phyloP scores from a whole-genome alignment of 1,284 basidiomycete species.

The Stereum hirsutum region DNA sequence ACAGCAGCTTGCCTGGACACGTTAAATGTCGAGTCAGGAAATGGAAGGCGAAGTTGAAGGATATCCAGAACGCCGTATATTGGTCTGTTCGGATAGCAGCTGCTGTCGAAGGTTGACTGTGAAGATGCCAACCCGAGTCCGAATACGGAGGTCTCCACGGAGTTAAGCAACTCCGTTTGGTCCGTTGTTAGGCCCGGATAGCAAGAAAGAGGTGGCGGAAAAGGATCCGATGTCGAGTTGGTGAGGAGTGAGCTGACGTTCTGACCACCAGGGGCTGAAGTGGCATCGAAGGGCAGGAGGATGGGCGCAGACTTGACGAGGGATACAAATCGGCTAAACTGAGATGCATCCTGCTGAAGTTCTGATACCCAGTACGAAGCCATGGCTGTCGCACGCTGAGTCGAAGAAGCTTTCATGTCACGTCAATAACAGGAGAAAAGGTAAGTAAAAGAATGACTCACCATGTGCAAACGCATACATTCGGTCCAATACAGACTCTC shows the following conservation, averaged over 20 bases:
- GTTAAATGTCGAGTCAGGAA: slow-evolving; percentile 31
- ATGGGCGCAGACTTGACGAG: slow-evolving; percentile 38
- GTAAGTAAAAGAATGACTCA: slow-evolving; percentile 21
- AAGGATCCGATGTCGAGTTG: slow-evolving; percentile 29
- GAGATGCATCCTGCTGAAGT: slow-evolving; percentile 33
- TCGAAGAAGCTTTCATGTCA: slow-evolving; percentile 39
- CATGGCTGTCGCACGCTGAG: slow-evolving; percentile 38
- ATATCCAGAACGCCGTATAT: slow-evolving; percentile 56
- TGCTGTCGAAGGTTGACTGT: slow-evolving; percentile 29
- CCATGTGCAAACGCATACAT: slow-evolving; percentile 53
- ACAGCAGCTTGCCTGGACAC: slow-evolving; percentile 40
- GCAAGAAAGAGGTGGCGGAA: slow-evolving; percentile 53
- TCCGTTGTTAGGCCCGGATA: slow-evolving; percentile 37
- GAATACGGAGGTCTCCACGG: slow-evolving; percentile 42
- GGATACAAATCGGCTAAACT: slow-evolving; percentile 36
- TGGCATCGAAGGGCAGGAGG: slow-evolving; percentile 52
- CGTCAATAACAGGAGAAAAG: slow-evolving; percentile 1
- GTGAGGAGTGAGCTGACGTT: slow-evolving; percentile 29
- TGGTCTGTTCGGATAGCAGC: slow-evolving; percentile 46
- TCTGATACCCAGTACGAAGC: slow-evolving; percentile 45
- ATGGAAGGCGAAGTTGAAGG: slow-evolving; percentile 45
- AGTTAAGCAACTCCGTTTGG: slow-evolving; percentile 31
- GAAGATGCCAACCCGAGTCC: slow-evolving; percentile 27
- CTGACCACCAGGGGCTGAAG: slow-evolving; percentile 21
- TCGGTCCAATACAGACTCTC: slow-evolving; percentile 35